phyloP scores from a whole-genome alignment of 2,329 filamentous ascomycete species.

The Pseudogymnoascus sp. region DNA sequence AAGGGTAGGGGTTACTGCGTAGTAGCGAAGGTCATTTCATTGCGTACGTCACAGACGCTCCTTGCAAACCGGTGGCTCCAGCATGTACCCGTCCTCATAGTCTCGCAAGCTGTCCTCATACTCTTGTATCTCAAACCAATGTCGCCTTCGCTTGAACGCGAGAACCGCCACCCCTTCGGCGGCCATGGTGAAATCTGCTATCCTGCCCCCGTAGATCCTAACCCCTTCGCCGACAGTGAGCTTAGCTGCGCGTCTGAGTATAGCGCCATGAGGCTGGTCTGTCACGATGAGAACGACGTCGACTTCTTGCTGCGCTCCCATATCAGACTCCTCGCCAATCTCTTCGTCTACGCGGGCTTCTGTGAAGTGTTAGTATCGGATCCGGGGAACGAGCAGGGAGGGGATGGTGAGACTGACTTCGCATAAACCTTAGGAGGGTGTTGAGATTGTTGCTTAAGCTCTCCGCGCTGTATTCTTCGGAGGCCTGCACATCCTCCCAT shows the following conservation, averaged over 20 bases:
- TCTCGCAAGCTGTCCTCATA: neutral
- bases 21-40: neutral
- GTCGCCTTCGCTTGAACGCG: neutral
- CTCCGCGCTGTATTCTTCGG: neutral
- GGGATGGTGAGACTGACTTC: neutral
- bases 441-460: neutral
- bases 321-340: neutral
- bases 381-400: neutral
- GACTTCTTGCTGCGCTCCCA: neutral
- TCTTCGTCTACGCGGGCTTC: neutral
- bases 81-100: neutral
- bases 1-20: neutral
- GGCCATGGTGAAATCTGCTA: neutral
- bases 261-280: neutral
- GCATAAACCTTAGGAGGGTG: neutral
- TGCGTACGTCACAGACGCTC: neutral
- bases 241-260: neutral
- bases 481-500: neutral
- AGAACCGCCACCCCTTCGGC: neutral
- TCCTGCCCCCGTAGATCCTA: neutral
- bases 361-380: neutral
- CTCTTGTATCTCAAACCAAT: neutral
- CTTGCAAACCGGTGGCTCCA: neutral
- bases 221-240: neutral
- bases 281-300: neutral